Conservation (phyloP, 345 rosid genomes). For the Heritiera fomes region DNA sequence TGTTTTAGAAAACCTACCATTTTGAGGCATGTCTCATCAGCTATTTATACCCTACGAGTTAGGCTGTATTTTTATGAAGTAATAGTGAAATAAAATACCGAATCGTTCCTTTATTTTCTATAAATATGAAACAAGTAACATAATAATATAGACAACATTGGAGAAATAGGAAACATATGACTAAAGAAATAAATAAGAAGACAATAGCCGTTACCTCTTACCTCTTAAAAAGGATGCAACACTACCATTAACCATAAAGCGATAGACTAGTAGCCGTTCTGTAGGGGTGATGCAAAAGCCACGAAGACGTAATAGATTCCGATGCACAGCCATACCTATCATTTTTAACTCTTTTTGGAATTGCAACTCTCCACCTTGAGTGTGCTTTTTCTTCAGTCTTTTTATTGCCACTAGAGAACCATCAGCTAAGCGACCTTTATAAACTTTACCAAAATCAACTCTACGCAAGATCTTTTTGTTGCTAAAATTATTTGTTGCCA, state of each 20-base stretch:
- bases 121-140: not conserved
- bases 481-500: conserved; percentile 83
- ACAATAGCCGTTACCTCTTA: conserved; percentile 56
- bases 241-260: conserved; percentile 93
- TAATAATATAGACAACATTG: not conserved
- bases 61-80: no score
- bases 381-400: conserved; percentile 86
- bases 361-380: conserved; percentile 82
- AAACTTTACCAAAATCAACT: conserved; percentile 94
- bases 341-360: conserved; percentile 95
- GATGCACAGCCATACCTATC: conserved; percentile 94
- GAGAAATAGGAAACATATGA: not conserved
- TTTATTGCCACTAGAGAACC: conserved; percentile 86
- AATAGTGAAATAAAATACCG: no score
- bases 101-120: no score
- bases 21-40: no score
- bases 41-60: no score
- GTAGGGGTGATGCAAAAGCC: conserved; percentile 98
- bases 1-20: no score
- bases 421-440: conserved; percentile 83
- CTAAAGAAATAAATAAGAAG: not conserved
- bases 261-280: conserved; percentile 88
- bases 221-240: conserved; percentile 96
- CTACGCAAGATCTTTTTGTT: conserved; percentile 69
- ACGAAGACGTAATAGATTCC: conserved; percentile 78